Conservation (phyloP, 495 filamentous ascomycete genomes). For the Podospora pseudoanserina region DNA sequence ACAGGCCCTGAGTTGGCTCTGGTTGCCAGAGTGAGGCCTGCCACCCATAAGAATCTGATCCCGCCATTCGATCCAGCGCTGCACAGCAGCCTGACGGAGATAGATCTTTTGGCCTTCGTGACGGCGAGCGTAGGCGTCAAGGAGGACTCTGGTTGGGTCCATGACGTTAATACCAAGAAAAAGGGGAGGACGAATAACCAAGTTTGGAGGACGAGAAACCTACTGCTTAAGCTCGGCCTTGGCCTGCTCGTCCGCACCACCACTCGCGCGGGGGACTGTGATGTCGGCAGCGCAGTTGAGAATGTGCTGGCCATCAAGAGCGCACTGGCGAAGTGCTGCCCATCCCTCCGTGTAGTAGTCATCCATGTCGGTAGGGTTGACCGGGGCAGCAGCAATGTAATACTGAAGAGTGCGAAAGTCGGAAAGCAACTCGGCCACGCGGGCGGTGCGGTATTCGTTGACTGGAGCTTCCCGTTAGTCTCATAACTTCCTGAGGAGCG, state of each 20-base stretch:
- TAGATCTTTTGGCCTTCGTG: slow-evolving; percentile 86
- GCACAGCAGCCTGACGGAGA: slow-evolving; percentile 69
- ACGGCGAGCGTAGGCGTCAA: slow-evolving; percentile 73
- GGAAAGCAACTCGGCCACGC: slow-evolving; percentile 77
- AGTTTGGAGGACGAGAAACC: slow-evolving; percentile 18
- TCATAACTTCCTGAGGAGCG: not conserved
- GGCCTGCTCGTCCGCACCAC: slow-evolving; percentile 61
- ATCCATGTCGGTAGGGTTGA: slow-evolving; percentile 53
- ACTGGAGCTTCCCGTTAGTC: slow-evolving; percentile 52
- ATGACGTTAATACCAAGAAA: slow-evolving; percentile 1
- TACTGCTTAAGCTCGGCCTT: slow-evolving; percentile 76
- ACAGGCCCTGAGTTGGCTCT: slow-evolving; percentile 54
- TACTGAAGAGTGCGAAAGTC: slow-evolving; percentile 81
- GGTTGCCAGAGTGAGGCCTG: slow-evolving; percentile 55
- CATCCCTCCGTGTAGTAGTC: slow-evolving; percentile 80
- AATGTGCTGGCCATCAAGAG: slow-evolving; percentile 69
- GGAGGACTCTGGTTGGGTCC: slow-evolving; percentile 56
- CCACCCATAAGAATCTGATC: slow-evolving; percentile 62
- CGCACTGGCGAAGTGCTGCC: slow-evolving; percentile 69
- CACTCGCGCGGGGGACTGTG: slow-evolving; percentile 55
- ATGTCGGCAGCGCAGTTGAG: slow-evolving; percentile 62
- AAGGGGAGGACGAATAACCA: not conserved
- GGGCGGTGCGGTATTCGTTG: slow-evolving; percentile 75
- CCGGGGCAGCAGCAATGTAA: slow-evolving; percentile 69
- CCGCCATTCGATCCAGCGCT: slow-evolving; percentile 75